Evolutionary conservation across 345 rosid species (phyloP).

Genomic region (Turnera subulata): DNA sequence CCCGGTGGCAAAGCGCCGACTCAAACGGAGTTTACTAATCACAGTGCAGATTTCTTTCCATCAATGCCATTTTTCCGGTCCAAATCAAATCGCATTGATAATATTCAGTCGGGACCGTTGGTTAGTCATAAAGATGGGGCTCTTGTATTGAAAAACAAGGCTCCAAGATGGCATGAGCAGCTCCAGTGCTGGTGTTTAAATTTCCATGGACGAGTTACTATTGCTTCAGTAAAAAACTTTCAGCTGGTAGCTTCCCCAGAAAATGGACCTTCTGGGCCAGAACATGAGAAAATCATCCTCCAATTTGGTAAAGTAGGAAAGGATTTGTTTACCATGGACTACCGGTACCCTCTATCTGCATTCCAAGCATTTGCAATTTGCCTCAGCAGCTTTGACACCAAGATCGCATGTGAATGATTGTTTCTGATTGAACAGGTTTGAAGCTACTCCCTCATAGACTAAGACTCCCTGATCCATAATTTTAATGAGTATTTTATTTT

Average conservation of each 20-base stretch:
- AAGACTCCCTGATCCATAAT: no score
- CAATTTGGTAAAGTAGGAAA: slow-evolving; percentile 33
- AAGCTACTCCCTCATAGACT: no score
- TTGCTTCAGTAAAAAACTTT: slow-evolving; percentile 33
- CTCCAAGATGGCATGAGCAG: slow-evolving; percentile 35
- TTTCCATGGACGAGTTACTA: slow-evolving; percentile 32
- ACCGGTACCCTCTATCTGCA: slow-evolving; percentile 24
- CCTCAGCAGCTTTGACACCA: slow-evolving; percentile 31
- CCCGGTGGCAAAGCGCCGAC: slow-evolving; percentile 30
- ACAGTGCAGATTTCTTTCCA: slow-evolving; percentile 16
- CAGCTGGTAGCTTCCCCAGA: slow-evolving; percentile 27
- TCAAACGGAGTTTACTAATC: slow-evolving; percentile 23
- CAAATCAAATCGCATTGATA: slow-evolving; percentile 17
- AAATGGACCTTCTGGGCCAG: slow-evolving; percentile 17
- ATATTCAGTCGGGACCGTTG: slow-evolving; percentile 16
- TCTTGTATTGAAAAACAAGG: slow-evolving; percentile 21
- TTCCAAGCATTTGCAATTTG: slow-evolving; percentile 34
- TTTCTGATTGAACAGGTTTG: no score
- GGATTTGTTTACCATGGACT: slow-evolving; percentile 32
- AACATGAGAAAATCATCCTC: slow-evolving; percentile 27
- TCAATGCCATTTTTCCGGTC: slow-evolving; percentile 24
- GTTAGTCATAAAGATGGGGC: slow-evolving; percentile 21
- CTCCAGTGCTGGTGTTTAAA: slow-evolving; percentile 35
- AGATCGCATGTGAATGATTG: slow-evolving; percentile 28
- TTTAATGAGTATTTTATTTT: no score